phyloP scores from a whole-genome alignment of 495 filamentous ascomycete species.

The Penicillium odoratum region DNA sequence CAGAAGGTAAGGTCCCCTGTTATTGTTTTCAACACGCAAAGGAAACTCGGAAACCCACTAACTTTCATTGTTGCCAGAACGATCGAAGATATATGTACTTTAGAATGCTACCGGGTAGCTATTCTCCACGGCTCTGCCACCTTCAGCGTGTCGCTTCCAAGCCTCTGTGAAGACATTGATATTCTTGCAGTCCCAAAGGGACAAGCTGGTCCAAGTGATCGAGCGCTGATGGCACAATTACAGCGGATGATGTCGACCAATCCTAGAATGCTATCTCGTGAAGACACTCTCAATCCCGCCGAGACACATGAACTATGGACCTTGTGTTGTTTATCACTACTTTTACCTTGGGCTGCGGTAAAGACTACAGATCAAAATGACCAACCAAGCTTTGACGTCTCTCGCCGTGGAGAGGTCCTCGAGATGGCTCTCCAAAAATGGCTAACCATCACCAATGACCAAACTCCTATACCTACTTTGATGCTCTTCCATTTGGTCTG shows the following conservation, averaged over 20 bases:
- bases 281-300: not conserved
- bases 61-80: too few species aligned
- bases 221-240: not conserved
- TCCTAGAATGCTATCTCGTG: not conserved
- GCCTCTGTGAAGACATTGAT: not conserved
- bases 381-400: not conserved
- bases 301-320: not conserved
- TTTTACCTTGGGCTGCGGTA: not conserved
- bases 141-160: not conserved
- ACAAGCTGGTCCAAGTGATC: not conserved
- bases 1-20: not conserved
- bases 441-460: not conserved
- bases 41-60: too few species aligned
- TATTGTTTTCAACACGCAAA: too few species aligned
- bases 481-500: not conserved
- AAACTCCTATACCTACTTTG: not conserved
- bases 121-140: not conserved
- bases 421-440: constrained; percentile 14
- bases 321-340: not conserved
- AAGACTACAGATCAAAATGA: not conserved
- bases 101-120: not conserved
- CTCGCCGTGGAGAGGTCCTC: not conserved
- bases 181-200: not conserved
- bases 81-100: not conserved
- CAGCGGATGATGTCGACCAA: not conserved